These are phyloP conservation scores for Pseudomonodictys pantanalensis DNA, from an alignment of 495 filamentous ascomycete species.

Conservation along the genomic window DNA sequence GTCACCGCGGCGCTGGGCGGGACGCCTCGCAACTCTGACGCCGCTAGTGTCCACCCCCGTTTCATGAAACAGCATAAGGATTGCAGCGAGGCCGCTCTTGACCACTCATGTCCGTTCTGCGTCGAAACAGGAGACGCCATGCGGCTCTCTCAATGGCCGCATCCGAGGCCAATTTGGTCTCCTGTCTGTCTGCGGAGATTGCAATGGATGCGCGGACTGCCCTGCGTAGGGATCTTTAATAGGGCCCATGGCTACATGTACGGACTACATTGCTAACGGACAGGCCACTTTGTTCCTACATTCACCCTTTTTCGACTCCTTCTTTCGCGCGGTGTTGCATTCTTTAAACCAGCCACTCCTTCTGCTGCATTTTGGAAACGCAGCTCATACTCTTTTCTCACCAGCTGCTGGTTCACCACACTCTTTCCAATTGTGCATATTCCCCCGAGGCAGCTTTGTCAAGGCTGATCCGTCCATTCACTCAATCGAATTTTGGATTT, in stretches of 20 bases:
- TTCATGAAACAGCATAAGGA: constrained; percentile 24
- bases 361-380: too few species aligned
- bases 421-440: too few species aligned
- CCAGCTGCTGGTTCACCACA: too few species aligned
- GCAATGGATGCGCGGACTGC: neutral
- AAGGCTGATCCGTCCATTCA: too few species aligned
- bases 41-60: constrained; percentile 21
- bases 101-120: neutral
- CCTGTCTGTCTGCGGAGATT: constrained; percentile 7
- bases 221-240: constrained; percentile 13
- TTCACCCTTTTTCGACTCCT: constrained; percentile 9
- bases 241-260: neutral
- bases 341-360: too few species aligned
- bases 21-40: constrained; percentile 8
- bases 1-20: neutral
- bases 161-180: neutral
- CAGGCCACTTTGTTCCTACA: neutral
- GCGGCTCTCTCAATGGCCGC: neutral
- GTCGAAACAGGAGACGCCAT: constrained; percentile 14
- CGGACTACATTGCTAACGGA: constrained; percentile 11
- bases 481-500: too few species aligned
- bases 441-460: too few species aligned
- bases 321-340: neutral
- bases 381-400: constrained; percentile 13
- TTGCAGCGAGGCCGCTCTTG: neutral